phyloP scores from a whole-genome alignment of 2,329 filamentous ascomycete species.

The Penicillium sp. region DNA sequence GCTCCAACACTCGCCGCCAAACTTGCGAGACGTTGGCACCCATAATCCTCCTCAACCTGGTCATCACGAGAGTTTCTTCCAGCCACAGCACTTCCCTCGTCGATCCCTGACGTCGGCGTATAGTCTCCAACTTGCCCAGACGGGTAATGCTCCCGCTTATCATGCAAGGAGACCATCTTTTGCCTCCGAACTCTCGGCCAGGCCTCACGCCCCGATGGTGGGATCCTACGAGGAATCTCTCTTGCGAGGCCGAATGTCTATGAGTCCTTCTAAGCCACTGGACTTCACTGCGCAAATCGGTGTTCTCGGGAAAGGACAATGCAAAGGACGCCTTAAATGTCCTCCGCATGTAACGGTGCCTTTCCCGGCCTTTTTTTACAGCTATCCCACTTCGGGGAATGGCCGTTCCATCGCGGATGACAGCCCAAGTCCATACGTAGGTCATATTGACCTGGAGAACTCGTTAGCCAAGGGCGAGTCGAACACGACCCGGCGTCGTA shows the following conservation, averaged over 20 bases:
- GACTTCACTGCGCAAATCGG: conserved; percentile 95
- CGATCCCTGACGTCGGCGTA: conserved; percentile 65
- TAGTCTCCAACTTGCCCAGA: conserved; percentile 47
- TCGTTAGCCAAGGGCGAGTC: conserved; percentile 55
- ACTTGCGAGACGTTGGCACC: conserved; percentile 39
- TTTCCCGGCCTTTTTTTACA: conserved; percentile 95
- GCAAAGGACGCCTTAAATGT: conserved; percentile 77
- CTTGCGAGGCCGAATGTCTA: conserved; percentile 91
- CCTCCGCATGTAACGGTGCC: conserved; percentile 85
- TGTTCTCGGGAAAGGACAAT: conserved; percentile 82
- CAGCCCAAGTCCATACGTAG: conserved; percentile 92
- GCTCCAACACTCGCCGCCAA: conserved; percentile 43
- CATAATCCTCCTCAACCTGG: conserved; percentile 43
- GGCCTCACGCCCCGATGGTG: conserved; percentile 91
- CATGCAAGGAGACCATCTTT: conserved; percentile 63
- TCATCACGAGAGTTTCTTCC: conserved; percentile 60
- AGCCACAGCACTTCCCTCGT: conserved; percentile 68
- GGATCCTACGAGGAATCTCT: conserved; percentile 98
- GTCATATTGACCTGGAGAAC: conserved; percentile 85
- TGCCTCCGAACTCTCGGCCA: conserved; percentile 66
- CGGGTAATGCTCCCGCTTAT: conserved; percentile 35
- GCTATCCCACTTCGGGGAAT: conserved; percentile 66
- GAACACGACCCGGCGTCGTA: conserved; percentile 38
- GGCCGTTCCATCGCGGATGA: conserved; percentile 66
- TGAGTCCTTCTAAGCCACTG: conserved; percentile 83